A percentile compares a stretch with the other conserved stretches of the same genome.
Evolutionary conservation across 192 early-diverging fungal genomes (phyloP).

Genomic region (Anaeromyces robustus): DNA sequence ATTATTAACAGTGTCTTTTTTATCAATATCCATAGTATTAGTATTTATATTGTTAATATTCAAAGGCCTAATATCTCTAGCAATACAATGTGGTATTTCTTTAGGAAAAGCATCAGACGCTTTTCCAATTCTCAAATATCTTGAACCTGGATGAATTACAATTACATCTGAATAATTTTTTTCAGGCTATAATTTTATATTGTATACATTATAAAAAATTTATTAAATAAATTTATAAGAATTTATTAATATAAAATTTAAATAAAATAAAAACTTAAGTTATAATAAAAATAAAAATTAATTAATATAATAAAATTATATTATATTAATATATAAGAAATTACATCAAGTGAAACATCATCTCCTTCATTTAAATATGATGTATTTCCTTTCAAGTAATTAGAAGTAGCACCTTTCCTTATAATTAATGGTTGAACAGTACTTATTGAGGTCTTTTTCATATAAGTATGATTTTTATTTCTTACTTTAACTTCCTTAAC

Average conservation of each 20-base stretch:
- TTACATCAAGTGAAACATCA: background rate
- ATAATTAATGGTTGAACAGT: background rate
- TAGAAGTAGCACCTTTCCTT: background rate
- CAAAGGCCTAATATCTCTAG: slow-evolving; percentile 28
- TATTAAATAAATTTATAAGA: background rate
- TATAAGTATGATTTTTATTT: background rate
- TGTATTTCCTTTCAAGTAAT: background rate
- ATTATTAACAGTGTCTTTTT: too few relatives aligned
- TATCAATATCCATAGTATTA: too few relatives aligned
- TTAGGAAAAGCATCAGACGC: slow-evolving; percentile 67
- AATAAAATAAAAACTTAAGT: too few relatives aligned
- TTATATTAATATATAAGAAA: too few relatives aligned
- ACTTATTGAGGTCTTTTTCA: background rate
- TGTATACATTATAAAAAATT: background rate
- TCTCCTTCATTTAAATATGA: background rate
- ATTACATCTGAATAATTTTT: slow-evolving; percentile 43
- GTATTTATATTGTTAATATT: background rate
- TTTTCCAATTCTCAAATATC: slow-evolving; percentile 61
- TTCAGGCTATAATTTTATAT: slow-evolving; percentile 16
- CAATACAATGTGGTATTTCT: slow-evolving; percentile 64
- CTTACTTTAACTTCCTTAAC: background rate
- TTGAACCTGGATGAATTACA: slow-evolving; percentile 76
- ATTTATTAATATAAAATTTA: background rate
- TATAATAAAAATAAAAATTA: too few relatives aligned
- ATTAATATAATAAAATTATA: too few relatives aligned